These are phyloP conservation scores for Penicillium freii DNA, from an alignment of 2,329 filamentous ascomycete species.

Conservation along the genomic window DNA sequence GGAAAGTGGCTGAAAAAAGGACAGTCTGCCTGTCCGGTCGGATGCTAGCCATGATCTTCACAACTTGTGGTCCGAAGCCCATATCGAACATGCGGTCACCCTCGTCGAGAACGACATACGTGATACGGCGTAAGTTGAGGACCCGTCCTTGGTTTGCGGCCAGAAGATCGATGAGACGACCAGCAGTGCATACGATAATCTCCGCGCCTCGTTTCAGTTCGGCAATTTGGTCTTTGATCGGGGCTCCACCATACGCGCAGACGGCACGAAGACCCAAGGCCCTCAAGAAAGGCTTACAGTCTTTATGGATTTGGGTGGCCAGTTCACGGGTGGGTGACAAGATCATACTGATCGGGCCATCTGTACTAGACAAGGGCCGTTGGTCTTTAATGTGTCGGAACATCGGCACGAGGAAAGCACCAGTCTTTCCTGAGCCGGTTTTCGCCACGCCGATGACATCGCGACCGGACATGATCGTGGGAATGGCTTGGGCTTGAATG, in stretches of 20 bases:
- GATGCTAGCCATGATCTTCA: constrained; percentile 91
- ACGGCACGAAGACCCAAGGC: constrained; percentile 80
- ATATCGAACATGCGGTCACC: constrained; percentile 99
- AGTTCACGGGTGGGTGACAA: constrained; percentile 94
- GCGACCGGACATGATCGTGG: constrained; percentile 90
- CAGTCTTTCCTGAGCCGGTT: constrained; percentile 95
- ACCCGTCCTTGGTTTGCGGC: constrained; percentile 92
- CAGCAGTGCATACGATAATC: constrained; percentile 91
- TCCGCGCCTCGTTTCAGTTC: constrained; percentile 93
- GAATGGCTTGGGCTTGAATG: constrained; percentile 93
- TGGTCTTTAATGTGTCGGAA: constrained; percentile 98
- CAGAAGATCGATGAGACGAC: constrained; percentile 91
- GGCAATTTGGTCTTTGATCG: constrained; percentile 96
- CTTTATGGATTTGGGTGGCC: constrained; percentile 87
- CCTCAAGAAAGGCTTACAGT: constrained; percentile 92
- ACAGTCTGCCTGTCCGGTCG: constrained; percentile 91
- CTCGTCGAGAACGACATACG: constrained; percentile 93
- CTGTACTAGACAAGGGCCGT: constrained; percentile 71
- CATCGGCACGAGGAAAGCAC: constrained; percentile 94
- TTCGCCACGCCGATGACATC: constrained; percentile 97
- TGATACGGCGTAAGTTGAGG: constrained; percentile 83
- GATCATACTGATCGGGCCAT: constrained; percentile 84
- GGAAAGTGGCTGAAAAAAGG: constrained; percentile 95
- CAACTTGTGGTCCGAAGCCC: constrained; percentile 97
- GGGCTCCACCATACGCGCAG: constrained; percentile 90